Base-by-base conservation (phyloP, 495 filamentous ascomycete genomes). In the Podospora pseudoanserina region DNA sequence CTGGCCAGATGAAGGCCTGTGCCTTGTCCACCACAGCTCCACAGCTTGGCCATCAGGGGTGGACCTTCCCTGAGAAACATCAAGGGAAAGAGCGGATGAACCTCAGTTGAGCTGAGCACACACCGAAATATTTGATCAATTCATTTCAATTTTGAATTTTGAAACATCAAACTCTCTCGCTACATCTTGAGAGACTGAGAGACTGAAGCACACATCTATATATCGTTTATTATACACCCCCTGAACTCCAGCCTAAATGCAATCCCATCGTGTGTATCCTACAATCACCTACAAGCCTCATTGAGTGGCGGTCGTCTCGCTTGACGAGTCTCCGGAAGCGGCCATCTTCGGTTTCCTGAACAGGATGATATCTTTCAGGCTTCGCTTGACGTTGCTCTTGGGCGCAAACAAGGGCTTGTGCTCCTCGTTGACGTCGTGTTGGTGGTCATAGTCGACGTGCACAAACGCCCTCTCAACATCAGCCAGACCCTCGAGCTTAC, bases 381-480 rank as follows among this genome's bases (percentile, higher is more conserved):
- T 79, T 63, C 70, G 67, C 61, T 73, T 76, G 20, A 67, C 34
- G 68, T 69, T 63, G 65, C 75, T 68, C 65, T 75, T 73, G 60
- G 73, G 73, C 53, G 83, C 82, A 66, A 86, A 86, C 5, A 86
- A 68, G 2, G 82, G 83, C 68, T 86, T 85, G 70, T 86, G 85
- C 72, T 87, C 85, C 65, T 84, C 78, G 34, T 82, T 68, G 59
- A 82, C 73, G 60, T 85, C 78, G 60, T 87, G 80, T 11, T 76
- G 75, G 63, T 79, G 76, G 62, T 84, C 77, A 68, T 87, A 86
- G 72, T 86, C 85, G 32, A 87, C 82, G 70, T 87, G 84, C 27
- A 87, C 85, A 69, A 86, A 87, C 4, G 84, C 84, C 62, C 85
- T 73, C 66, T 86, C 84, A 16, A 87, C 84, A 72, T 83, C 80